Percentiles rank a stretch among this genome's conserved stretches.
Evolutionary conservation across 345 rosid genomes (phyloP).

Genomic region (Nasturtium officinale): DNA sequence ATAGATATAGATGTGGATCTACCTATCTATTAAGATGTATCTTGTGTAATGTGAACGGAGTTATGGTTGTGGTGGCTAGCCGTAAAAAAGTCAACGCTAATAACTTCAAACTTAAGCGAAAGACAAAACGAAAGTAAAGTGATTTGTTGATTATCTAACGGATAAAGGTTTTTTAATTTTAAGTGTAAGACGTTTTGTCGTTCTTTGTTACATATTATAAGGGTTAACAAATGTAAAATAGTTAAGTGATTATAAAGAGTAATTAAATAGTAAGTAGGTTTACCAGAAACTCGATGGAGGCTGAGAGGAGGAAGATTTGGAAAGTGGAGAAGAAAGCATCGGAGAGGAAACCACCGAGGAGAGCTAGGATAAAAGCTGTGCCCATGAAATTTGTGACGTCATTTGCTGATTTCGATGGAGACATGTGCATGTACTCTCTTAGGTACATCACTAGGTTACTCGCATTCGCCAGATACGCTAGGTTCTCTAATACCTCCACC

Average conservation of each 20-base stretch:
- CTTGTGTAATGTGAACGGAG: constrained; percentile 38
- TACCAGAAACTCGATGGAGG: constrained; percentile 70
- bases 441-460: constrained; percentile 77
- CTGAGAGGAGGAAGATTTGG: constrained; percentile 64
- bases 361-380: constrained; percentile 77
- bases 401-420: constrained; percentile 72
- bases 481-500: constrained; percentile 87
- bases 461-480: constrained; percentile 79
- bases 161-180: background rate
- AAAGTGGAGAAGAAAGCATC: constrained; percentile 72
- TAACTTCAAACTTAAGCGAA: constrained; percentile 37
- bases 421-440: constrained; percentile 64
- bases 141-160: background rate
- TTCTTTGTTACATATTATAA: background rate
- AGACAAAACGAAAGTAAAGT: background rate
- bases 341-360: constrained; percentile 81
- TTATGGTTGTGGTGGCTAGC: constrained; percentile 34
- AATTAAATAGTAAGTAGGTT: background rate
- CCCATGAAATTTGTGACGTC: constrained; percentile 87
- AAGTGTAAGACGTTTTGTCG: background rate
- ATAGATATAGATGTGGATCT: constrained; percentile 35
- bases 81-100: constrained; percentile 34
- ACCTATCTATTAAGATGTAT: background rate
- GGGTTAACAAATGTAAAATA: constrained; percentile 4
- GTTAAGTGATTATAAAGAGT: background rate